Percentiles rank a stretch among this genome's conserved stretches.
These are phyloP conservation scores for Trichoderma gamsii DNA, from an alignment of 495 filamentous ascomycete species.

Conservation along the genomic window DNA sequence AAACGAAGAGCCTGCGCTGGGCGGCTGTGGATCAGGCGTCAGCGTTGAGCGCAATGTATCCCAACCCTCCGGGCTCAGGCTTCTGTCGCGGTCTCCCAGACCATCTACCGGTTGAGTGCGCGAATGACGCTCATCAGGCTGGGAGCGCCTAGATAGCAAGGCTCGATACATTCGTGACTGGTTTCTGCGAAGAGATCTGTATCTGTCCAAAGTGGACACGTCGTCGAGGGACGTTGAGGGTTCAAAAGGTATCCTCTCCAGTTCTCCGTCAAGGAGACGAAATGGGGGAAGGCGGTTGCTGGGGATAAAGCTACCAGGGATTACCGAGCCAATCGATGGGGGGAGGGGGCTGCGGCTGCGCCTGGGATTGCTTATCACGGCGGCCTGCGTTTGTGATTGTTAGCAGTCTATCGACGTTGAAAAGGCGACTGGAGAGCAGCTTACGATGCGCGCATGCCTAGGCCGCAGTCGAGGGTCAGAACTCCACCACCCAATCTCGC, in stretches of 20 bases:
- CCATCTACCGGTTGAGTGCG: constrained; percentile 49
- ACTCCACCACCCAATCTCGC: not conserved
- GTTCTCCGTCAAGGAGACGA: not conserved
- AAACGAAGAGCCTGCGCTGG: constrained; percentile 76
- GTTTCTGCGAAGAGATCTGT: not conserved
- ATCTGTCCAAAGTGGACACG: not conserved
- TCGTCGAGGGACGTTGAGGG: not conserved
- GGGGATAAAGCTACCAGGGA: too few species aligned
- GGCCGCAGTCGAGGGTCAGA: not conserved
- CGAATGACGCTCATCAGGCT: not conserved
- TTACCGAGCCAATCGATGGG: too few species aligned
- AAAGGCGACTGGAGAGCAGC: not conserved
- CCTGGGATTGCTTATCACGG: not conserved
- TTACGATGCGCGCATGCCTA: not conserved
- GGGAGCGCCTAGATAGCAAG: not conserved
- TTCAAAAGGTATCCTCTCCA: not conserved
- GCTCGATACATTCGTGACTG: not conserved
- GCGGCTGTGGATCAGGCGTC: constrained; percentile 70
- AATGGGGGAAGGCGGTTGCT: not conserved
- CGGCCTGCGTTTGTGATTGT: not conserved
- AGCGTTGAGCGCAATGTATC: constrained; percentile 74
- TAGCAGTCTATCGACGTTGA: not conserved
- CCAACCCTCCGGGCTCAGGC: constrained; percentile 76
- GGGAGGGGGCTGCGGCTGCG: not conserved
- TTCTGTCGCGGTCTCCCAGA: constrained; percentile 76